Evolutionary conservation across 129 eudicot species (phyloP), one percentile per base, ranked within the genome.

Genomic region (Flaveria linearis): DNA sequence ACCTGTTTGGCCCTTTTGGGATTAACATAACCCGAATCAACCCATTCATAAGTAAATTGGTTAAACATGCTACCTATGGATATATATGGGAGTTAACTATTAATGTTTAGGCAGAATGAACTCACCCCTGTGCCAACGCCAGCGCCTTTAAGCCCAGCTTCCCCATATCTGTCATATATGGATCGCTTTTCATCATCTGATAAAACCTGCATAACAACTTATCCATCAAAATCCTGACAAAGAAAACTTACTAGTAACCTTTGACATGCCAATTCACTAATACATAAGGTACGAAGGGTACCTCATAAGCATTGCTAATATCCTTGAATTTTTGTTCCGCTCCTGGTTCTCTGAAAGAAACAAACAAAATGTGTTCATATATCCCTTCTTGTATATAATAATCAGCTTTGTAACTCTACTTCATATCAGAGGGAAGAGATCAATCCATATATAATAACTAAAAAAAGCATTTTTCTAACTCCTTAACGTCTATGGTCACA

Each of bases 141-240:
- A 50, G 92, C 91, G 42, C 99, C 97, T 83, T 88, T 95, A 69
- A 95, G 99, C 16, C 99, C 99, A 30, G 90, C 97, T 77, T 91
- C 97, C 68, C 99, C 99, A 70, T 91, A 95, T 62, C 76, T 87
- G 80, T 95, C 99, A 76, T 95, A 95, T 63, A 95, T 87, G 72
- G 99, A 91, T 65, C 97, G 96, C 73, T 95, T 95, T 76, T 95
- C 96, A 86, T 95, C 96, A 74, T 95, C 99, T 16, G 96, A 95
- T 81, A 95, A 69, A 79, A 88, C 92, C 99, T 95, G 87, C 66
- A 75, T 5, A 53, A 85, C 26, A 82, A 64, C 47, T 70, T 76
- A 16, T 26, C 12, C 62, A 47, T 69, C 10, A 57, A 28, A 72
- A 52, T 78, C 20, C 71, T 43, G 60, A 28, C 33, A 28, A 20